Percentiles rank a stretch among this genome's conserved stretches.
Conservation (phyloP, 2,329 filamentous ascomycete genomes). For the Coniochaeta hoffmannii region DNA sequence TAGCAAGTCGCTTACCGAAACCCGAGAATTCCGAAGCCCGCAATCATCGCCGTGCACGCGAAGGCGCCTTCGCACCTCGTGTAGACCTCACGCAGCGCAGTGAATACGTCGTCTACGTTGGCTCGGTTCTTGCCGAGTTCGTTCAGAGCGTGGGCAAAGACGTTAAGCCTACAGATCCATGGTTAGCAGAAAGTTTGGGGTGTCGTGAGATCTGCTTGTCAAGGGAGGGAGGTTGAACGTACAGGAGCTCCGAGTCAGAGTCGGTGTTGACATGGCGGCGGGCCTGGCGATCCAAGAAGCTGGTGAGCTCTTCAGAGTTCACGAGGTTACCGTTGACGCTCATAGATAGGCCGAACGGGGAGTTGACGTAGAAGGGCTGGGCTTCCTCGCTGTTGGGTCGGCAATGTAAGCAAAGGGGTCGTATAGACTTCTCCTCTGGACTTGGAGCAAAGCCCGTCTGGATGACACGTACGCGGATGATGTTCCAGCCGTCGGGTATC, state of each 20-base stretch:
- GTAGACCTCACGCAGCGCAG: constrained; percentile 65
- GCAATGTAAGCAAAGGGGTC: background rate
- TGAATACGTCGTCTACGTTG: constrained; percentile 74
- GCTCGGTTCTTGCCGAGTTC: constrained; percentile 80
- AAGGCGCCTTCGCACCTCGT: constrained; percentile 68
- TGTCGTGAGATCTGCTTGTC: constrained; percentile 1
- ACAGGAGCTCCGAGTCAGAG: constrained; percentile 76
- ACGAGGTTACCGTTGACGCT: constrained; percentile 86
- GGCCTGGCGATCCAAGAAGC: constrained; percentile 68
- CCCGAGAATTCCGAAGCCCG: constrained; percentile 69
- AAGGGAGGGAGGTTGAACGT: background rate
- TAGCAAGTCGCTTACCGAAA: too few relatives aligned
- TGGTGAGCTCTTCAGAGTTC: constrained; percentile 61
- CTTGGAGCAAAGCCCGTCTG: background rate
- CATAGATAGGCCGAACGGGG: constrained; percentile 74
- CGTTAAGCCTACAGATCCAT: constrained; percentile 55
- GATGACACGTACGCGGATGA: constrained; percentile 16
- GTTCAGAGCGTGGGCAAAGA: constrained; percentile 78
- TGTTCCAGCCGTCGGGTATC: constrained; percentile 77
- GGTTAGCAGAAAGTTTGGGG: background rate
- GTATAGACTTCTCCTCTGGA: too few relatives aligned
- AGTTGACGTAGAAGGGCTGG: constrained; percentile 90
- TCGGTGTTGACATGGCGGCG: constrained; percentile 87
- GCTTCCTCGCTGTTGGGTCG: constrained; percentile 50
- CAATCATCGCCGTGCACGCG: constrained; percentile 79